Base-by-base conservation (phyloP, 352 stramenopile genomes). In the Phytophthora melonis region DNA sequence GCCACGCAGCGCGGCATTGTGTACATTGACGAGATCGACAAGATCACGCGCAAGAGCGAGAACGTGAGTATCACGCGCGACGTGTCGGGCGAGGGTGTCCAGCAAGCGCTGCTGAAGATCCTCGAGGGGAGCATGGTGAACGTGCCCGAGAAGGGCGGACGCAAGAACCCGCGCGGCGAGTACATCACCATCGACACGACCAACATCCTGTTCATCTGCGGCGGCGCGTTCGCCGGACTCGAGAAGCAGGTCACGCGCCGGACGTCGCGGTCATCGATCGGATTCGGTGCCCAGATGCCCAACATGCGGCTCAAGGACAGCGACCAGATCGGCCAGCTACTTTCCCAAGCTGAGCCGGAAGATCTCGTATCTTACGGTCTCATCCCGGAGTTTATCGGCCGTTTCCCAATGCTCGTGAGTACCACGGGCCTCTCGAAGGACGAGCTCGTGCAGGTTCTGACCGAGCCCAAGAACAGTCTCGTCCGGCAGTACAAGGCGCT, bases 21-120 rank as follows among this genome's bases (percentile, higher is more conserved):
- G 27, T 99, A 99, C 83, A 98, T 99, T 74, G 98, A 99, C 72
- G 97, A 99, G 79, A 98, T 98, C 63, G 98, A 99, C 87, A 99
- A 99, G 81, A 99, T 99, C 75, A 93, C 91, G 34, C 86, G 89
- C 30, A 97, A 95, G 70, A 93, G 85, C 68, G 90, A 94, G 66
- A 94, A 92, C 77, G 90, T 93, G 72, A 83, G 94, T 89, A 99
- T 99, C 71, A 99, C 97, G 63, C 91, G 98, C 21, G 98, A 99
- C 81, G 97, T 99, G 30, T 98, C 93, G 57, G 98, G 98, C 13
- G 97, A 99, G 81, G 98, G 97, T 52, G 97, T 99, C 14, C 98
- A 99, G 84, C 98, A 99, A 84, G 98, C 97, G 36, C 83, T 99
- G 69, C 87, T 99, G 53, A 99, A 99, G 89, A 99, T 99, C 84